Percentiles rank a stretch among this genome's conserved stretches.
phyloP scores from a whole-genome alignment of 177 flowering plant genomes.

The Vitis hybrid region DNA sequence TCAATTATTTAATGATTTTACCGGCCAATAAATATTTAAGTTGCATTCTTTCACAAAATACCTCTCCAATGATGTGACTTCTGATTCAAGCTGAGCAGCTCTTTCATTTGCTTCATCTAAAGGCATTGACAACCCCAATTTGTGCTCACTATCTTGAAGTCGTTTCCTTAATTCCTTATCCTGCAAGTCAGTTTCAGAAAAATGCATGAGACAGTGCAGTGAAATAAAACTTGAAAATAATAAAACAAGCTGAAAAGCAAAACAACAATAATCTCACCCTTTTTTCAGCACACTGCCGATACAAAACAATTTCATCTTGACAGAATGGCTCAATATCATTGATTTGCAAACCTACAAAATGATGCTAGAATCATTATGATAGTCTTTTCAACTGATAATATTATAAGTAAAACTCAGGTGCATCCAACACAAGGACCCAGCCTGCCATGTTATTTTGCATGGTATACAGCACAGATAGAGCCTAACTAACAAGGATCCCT shows the following conservation, averaged over 20 bases:
- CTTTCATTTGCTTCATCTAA: constrained; percentile 70
- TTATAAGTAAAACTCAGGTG: neutral
- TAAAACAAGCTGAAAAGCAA: neutral
- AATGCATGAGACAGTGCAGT: neutral
- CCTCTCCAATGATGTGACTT: constrained; percentile 76
- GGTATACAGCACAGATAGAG: no score
- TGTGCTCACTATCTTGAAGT: constrained; percentile 81
- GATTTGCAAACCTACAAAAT: constrained; percentile 74
- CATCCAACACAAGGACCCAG: neutral
- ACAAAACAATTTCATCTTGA: constrained; percentile 89
- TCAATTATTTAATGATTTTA: neutral
- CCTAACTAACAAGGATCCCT: no score
- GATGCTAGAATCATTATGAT: neutral
- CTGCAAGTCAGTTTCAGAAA: constrained; percentile 33
- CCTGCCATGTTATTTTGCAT: no score
- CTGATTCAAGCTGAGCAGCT: constrained; percentile 69
- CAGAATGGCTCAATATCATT: constrained; percentile 94
- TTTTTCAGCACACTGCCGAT: constrained; percentile 77
- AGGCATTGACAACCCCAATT: constrained; percentile 90
- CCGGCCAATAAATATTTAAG: neutral
- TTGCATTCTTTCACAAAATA: constrained; percentile 19
- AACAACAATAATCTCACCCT: constrained; percentile 54
- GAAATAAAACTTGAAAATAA: constrained; percentile 1
- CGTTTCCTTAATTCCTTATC: constrained; percentile 71
- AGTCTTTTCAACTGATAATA: neutral